A percentile compares a stretch with the other conserved stretches of the same genome.
Evolutionary conservation across 73 alveolate genomes (phyloP).

Genomic region (Paramecium sexaurelia): DNA sequence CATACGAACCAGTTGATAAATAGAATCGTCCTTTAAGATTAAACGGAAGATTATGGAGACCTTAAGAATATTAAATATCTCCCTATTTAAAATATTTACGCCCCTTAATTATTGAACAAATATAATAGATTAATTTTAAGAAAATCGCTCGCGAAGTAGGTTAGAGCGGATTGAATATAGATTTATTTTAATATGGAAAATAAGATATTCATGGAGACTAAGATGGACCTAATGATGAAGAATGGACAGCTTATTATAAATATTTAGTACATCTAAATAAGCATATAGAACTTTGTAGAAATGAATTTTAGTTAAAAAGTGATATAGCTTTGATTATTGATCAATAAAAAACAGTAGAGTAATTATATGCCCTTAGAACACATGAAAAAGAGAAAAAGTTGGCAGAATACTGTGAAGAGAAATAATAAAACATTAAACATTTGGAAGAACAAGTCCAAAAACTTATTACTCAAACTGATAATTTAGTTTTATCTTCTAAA

Average conservation of each 20-base stretch:
- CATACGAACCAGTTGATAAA: slow-evolving; percentile 27
- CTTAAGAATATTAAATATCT: not conserved
- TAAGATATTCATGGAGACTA: not conserved
- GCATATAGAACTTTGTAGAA: not conserved
- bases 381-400: not conserved
- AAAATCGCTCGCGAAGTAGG: not conserved
- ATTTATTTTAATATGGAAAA: slow-evolving; percentile 13
- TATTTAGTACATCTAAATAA: slow-evolving; percentile 36
- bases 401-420: not conserved
- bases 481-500: not conserved
- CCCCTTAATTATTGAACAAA: not conserved
- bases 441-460: not conserved
- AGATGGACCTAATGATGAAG: not conserved
- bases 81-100: not conserved
- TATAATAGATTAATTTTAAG: slow-evolving; percentile 26
- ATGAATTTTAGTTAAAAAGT: not conserved
- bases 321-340: not conserved
- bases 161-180: not conserved
- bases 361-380: not conserved
- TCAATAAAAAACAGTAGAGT: not conserved
- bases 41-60: slow-evolving; percentile 32
- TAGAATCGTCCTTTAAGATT: slow-evolving; percentile 1
- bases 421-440: not conserved
- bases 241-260: slow-evolving; percentile 18
- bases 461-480: not conserved